phyloP scores from a whole-genome alignment of 768 basidiomycete genomes.

The Fomitopsis serialis region DNA sequence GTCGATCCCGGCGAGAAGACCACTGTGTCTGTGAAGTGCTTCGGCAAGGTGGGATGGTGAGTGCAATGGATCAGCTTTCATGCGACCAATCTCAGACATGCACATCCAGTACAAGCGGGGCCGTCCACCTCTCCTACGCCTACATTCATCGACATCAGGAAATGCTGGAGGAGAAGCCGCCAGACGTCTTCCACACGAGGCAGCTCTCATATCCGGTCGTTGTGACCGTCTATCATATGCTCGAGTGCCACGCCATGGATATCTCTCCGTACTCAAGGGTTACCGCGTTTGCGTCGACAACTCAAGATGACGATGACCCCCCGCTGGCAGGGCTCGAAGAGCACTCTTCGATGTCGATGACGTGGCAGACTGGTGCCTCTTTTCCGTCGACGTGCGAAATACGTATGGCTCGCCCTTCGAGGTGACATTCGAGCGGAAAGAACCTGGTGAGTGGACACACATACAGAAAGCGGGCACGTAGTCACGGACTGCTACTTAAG shows the following conservation, averaged over 20 bases:
- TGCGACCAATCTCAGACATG: slow-evolving; percentile 2
- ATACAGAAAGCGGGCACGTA: neutral
- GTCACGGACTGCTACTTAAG: neutral
- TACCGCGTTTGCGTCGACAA: slow-evolving; percentile 7
- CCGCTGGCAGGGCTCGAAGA: slow-evolving; percentile 16
- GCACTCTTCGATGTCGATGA: slow-evolving; percentile 38
- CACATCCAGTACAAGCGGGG: slow-evolving; percentile 60
- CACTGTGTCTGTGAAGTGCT: slow-evolving; percentile 65
- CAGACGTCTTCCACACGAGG: slow-evolving; percentile 74
- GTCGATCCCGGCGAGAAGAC: slow-evolving; percentile 70
- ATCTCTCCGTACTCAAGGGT: slow-evolving; percentile 56
- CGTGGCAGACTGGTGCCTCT: slow-evolving; percentile 73
- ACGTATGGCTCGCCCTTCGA: slow-evolving; percentile 90
- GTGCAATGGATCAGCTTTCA: slow-evolving; percentile 24
- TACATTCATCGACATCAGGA: slow-evolving; percentile 44
- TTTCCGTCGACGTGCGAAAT: slow-evolving; percentile 88
- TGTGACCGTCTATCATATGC: slow-evolving; percentile 93
- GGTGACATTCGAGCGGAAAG: slow-evolving; percentile 64
- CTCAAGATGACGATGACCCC: slow-evolving; percentile 15
- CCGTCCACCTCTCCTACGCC: slow-evolving; percentile 81
- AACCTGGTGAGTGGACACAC: slow-evolving; percentile 42
- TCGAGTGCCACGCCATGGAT: slow-evolving; percentile 83
- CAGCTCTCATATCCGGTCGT: slow-evolving; percentile 84
- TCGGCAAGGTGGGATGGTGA: slow-evolving; percentile 91
- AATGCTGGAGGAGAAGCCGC: slow-evolving; percentile 23